Base-by-base conservation (phyloP, 106 monocot species). In the Dendrobium officinale region DNA sequence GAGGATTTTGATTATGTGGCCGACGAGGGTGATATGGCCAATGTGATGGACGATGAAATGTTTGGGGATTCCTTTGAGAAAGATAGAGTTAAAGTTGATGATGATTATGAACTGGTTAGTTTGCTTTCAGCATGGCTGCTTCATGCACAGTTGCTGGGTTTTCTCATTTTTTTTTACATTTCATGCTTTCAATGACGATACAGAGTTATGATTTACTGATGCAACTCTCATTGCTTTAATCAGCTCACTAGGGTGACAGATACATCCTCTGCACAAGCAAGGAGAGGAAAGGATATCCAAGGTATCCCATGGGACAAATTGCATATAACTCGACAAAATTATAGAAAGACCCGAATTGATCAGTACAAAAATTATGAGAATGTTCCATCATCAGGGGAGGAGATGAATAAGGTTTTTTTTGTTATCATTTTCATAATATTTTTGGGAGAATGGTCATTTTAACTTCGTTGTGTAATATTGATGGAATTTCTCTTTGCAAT, bases 331-430 rank as follows among this genome's bases (percentile, higher is more conserved):
- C 83, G 90, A 66, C 75, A 85, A 13, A 81, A 72, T 68, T 90
- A 90, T 83, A 85, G 90, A 79, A 61, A 77, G 55, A 90, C 87
- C 64, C 82, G 90, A 40, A 33, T 90, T 66, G 85, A 83, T 76
- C 83, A 87, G 22, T 90, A 90, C 67, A 90, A 87, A 67, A 90
- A 90, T 81, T 90, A 87, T 79, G 90, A 90, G 79, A 90, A 87
- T 79, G 77, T 90, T 72, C 83, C 80, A 22, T 79, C 75, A 18
- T 90, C 90, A 45, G 90, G 90, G 13, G 79, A 85, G 9, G 74
- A 41, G 0, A 66, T 80, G 31, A 81, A 90, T 56, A 83, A 85
- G 90, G 90, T 90, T 80, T 15, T 29, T 72, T 49, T 49, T 76
- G 26, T 15, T 26, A 49, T 76, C 11, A 18, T 6, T 42, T 49